Percentiles rank a stretch among this genome's conserved stretches.
Conservation (phyloP, 2,329 filamentous ascomycete genomes). For the Pestalotiopsis sp. region DNA sequence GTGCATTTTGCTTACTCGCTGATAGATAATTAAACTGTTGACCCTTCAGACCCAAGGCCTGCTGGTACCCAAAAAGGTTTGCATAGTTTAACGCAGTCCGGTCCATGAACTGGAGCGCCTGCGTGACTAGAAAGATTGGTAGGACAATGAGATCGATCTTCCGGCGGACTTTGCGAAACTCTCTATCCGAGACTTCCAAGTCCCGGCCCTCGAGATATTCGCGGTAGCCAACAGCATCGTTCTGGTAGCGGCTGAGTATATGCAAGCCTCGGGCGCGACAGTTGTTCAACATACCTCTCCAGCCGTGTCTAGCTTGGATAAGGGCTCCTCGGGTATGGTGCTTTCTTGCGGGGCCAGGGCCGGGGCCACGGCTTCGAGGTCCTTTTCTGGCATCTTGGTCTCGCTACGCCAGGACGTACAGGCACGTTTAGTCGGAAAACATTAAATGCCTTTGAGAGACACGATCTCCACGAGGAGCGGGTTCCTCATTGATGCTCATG, state of each 20-base stretch:
- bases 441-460: background rate
- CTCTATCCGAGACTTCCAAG: conserved; percentile 21
- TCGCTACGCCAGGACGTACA: background rate
- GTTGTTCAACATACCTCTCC: background rate
- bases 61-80: conserved; percentile 37
- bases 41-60: conserved; percentile 34
- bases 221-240: conserved; percentile 21
- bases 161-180: conserved; percentile 23
- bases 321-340: background rate
- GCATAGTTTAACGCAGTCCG: conserved; percentile 35
- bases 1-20: conserved; percentile 24
- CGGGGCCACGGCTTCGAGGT: background rate
- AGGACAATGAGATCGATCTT: conserved; percentile 35
- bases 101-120: conserved; percentile 34
- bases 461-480: background rate
- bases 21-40: conserved; percentile 38
- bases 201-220: conserved; percentile 21
- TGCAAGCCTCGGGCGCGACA: background rate
- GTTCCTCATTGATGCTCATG: background rate
- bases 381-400: background rate
- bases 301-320: conserved; percentile 2
- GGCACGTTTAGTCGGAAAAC: background rate
- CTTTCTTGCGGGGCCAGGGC: background rate
- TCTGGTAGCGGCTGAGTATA: background rate
- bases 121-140: conserved; percentile 32